Evolutionary conservation across 768 basidiomycete genomes (phyloP), one percentile per base, ranked within the genome.

Genomic region (Phylloporus sp.): DNA sequence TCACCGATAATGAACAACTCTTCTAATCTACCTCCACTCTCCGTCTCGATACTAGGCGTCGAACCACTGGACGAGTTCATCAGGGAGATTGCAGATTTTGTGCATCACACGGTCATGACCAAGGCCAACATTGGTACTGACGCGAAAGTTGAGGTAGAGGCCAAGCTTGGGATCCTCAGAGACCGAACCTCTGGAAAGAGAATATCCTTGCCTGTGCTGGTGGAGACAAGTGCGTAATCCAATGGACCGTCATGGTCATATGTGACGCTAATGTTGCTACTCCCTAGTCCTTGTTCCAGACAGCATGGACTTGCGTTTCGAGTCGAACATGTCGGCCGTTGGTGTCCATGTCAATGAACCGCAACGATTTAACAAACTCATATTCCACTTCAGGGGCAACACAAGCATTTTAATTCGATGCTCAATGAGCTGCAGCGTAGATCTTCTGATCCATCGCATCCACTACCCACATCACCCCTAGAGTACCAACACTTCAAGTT

Each of bases 1-100:
- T 28, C 57, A 27, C 53, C 67, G 27, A 50, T 41, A 28, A 69
- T 67, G 67, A 53, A 56, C 69, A 59, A 60, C 38, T 28, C 54
- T 34, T 47, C 64, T 27, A 57, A 53, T 46, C 64, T 86, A 16
- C 85, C 83, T 5, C 85, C 85, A 4, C 79, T 89, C 35, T 86
- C 86, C 2, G 74, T 85, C 36, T 90, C 87, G 15, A 91, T 95
- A 56, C 81, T 97, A 26, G 88, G 88, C 47, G 85, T 92, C 45
- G 93, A 95, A 64, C 93, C 93, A 2, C 73, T 91, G 27, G 94
- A 97, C 68, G 94, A 95, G 64, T 94, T 97, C 65, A 92, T 93
- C 66, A 83, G 83, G 65, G 89, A 92, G 65, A 79, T 97, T 50
- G 93, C 91, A 32, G 91, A 95, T 71, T 97, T 91, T 70, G 74